Evolutionary conservation across 768 basidiomycete genomes (phyloP).

Genomic region (Suillus fuscotomentosus): DNA sequence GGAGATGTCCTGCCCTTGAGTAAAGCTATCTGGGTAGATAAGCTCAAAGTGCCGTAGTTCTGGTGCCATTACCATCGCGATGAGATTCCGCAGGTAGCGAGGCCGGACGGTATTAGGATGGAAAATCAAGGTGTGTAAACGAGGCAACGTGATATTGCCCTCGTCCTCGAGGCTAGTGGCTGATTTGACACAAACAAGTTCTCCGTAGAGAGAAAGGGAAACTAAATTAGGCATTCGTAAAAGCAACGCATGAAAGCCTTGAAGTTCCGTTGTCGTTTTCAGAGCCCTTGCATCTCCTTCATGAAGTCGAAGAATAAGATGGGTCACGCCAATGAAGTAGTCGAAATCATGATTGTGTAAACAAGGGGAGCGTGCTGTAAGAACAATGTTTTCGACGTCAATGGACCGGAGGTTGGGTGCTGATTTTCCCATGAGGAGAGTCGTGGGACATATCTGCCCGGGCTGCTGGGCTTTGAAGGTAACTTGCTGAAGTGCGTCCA

Average conservation of each 20-base stretch:
- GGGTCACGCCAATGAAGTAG: constrained; percentile 21
- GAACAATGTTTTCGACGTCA: constrained; percentile 27
- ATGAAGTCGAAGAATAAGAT: constrained; percentile 27
- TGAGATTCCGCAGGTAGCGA: constrained; percentile 29
- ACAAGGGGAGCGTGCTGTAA: constrained; percentile 18
- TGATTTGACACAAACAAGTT: constrained; percentile 26
- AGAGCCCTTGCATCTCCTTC: constrained; percentile 25
- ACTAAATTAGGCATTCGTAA: constrained; percentile 21
- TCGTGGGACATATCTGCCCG: constrained; percentile 25
- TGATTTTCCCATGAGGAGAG: constrained; percentile 21
- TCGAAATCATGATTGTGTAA: constrained; percentile 15
- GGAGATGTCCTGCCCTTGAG: constrained; percentile 24
- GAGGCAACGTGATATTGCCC: constrained; percentile 17
- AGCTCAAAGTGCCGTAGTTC: constrained; percentile 31
- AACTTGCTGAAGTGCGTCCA: constrained; percentile 26
- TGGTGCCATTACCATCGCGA: constrained; percentile 27
- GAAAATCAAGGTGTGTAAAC: constrained; percentile 28
- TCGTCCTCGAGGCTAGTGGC: constrained; percentile 9
- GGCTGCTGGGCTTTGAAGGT: constrained; percentile 29
- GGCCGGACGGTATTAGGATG: constrained; percentile 31
- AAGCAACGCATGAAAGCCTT: constrained; percentile 24
- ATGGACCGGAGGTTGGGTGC: constrained; percentile 23
- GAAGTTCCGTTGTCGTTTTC: constrained; percentile 28
- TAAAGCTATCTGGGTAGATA: constrained; percentile 29
- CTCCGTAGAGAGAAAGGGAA: constrained; percentile 26